These are phyloP conservation scores for Anastatica hierochuntica DNA, from an alignment of 345 rosid species.

Conservation along the genomic window DNA sequence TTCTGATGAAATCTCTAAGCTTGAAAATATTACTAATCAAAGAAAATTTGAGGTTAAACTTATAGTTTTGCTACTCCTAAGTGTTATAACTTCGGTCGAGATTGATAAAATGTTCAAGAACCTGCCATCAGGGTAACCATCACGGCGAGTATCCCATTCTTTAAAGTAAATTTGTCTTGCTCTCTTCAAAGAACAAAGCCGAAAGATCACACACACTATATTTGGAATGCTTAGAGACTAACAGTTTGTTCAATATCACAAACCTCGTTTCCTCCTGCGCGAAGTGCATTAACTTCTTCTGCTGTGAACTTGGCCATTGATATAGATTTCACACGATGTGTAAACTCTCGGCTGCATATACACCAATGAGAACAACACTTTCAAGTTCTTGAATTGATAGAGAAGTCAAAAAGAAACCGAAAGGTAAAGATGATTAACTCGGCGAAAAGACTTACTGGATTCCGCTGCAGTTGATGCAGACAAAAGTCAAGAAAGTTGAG, in stretches of 20 bases:
- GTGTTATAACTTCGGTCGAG: not conserved
- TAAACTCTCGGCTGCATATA: constrained; percentile 67
- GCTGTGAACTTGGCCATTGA: constrained; percentile 83
- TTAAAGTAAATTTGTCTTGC: constrained; percentile 70
- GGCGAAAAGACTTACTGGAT: constrained; percentile 47
- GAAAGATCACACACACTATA: not conserved
- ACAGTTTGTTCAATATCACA: constrained; percentile 3
- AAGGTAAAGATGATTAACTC: not conserved
- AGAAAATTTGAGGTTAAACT: constrained; percentile 16
- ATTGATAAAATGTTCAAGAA: constrained; percentile 19
- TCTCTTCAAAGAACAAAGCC: constrained; percentile 33
- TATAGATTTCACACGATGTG: constrained; percentile 81
- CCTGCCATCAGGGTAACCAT: constrained; percentile 80
- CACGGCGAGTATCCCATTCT: constrained; percentile 58
- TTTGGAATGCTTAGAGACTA: not conserved
- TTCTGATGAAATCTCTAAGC: constrained; percentile 73
- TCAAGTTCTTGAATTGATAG: not conserved
- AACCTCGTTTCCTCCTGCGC: constrained; percentile 84
- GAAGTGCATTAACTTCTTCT: constrained; percentile 75
- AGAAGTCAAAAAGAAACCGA: not conserved
- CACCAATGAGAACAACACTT: not conserved
- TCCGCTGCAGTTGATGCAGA: constrained; percentile 82
- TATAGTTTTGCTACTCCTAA: constrained; percentile 14
- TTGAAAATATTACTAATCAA: constrained; percentile 55
- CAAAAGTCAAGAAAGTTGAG: constrained; percentile 77